These are phyloP conservation scores for Clonostachys chloroleuca DNA, from an alignment of 2,329 filamentous ascomycete species.

Conservation along the genomic window DNA sequence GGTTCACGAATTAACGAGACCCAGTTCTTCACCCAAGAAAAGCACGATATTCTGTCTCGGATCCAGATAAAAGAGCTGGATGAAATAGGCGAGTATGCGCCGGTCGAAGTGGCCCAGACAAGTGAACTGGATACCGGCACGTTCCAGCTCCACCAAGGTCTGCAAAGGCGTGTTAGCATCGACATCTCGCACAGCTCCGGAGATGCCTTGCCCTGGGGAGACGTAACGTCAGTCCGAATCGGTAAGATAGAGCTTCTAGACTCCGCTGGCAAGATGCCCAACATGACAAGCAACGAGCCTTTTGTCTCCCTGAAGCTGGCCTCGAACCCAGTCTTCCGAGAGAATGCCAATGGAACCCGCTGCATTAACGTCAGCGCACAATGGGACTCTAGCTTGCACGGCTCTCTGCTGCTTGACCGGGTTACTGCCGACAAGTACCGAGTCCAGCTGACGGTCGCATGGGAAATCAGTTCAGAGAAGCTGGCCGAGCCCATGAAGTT, in stretches of 20 bases:
- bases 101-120: constrained; percentile 87
- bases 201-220: constrained; percentile 83
- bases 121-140: constrained; percentile 82
- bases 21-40: constrained; percentile 89
- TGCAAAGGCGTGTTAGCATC: constrained; percentile 84
- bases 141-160: constrained; percentile 91
- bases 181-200: constrained; percentile 90
- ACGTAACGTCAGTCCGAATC: constrained; percentile 71
- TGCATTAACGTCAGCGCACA: constrained; percentile 85
- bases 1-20: constrained; percentile 77
- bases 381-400: constrained; percentile 94
- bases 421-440: constrained; percentile 90
- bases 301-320: constrained; percentile 76
- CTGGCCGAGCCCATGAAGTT: constrained; percentile 88
- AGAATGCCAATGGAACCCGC: constrained; percentile 85
- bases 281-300: constrained; percentile 66
- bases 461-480: constrained; percentile 81
- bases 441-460: constrained; percentile 81
- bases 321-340: constrained; percentile 72
- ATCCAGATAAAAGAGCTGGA: constrained; percentile 88
- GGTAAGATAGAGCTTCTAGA: constrained; percentile 82
- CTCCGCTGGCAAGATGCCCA: constrained; percentile 77
- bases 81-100: constrained; percentile 84
- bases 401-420: constrained; percentile 87
- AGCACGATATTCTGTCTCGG: constrained; percentile 85